phyloP scores from a whole-genome alignment of 2,329 filamentous ascomycete species.

The Ceratocystis ficicola region DNA sequence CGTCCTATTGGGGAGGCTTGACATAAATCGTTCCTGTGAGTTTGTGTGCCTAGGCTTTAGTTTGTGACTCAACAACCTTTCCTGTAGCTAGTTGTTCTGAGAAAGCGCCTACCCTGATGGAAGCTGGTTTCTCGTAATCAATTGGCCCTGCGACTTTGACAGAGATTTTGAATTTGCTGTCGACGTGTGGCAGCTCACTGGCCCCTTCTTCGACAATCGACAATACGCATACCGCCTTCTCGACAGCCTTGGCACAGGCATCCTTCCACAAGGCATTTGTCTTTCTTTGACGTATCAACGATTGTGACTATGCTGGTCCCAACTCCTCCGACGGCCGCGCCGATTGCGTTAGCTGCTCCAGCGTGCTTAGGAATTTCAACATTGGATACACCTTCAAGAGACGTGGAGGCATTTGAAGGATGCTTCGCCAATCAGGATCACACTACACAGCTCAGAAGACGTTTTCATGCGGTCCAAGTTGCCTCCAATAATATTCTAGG shows the following conservation, averaged over 20 bases:
- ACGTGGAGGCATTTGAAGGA: conserved; percentile 23
- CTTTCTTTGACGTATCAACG: conserved; percentile 23
- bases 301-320: conserved; percentile 24
- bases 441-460: conserved; percentile 24
- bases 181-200: conserved; percentile 25
- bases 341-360: conserved; percentile 25
- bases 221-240: conserved; percentile 24
- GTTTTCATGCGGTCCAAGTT: conserved; percentile 25
- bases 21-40: not conserved
- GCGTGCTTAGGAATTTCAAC: conserved; percentile 24
- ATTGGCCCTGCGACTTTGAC: conserved; percentile 24
- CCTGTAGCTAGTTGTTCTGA: not conserved
- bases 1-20: conserved; percentile 24
- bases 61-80: not conserved
- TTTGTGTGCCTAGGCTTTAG: not conserved
- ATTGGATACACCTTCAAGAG: conserved; percentile 24
- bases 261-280: conserved; percentile 21
- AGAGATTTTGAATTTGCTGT: conserved; percentile 24
- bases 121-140: conserved; percentile 23
- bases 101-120: conserved; percentile 16
- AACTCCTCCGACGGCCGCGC: conserved; percentile 25
- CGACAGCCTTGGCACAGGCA: conserved; percentile 23
- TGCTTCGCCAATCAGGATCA: conserved; percentile 26
- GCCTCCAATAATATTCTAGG: conserved; percentile 24
- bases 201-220: conserved; percentile 25